Evolutionary conservation across 192 early-diverging fungal species (phyloP), one percentile per base, ranked within the genome.

Genomic region (Entomortierella parvispora): DNA sequence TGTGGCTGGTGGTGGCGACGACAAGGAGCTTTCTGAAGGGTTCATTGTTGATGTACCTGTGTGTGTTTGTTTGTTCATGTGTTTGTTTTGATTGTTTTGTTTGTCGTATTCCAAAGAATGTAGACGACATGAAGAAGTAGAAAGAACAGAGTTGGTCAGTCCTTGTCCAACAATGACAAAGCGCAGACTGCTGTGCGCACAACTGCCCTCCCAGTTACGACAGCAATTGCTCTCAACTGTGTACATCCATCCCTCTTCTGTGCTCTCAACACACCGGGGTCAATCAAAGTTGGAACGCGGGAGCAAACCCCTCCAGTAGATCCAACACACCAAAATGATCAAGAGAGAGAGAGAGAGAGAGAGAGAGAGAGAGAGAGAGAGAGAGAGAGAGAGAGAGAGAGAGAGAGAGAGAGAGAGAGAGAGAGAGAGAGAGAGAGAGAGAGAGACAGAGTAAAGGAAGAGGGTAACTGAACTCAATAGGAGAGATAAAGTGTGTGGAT

Each of bases 11-110:
- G 51, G 51, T 1, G 51, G 26, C n/a, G 51, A n/a, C n/a, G n/a
- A n/a, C n/a, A n/a, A n/a, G n/a, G n/a, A n/a, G n/a, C n/a, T 53
- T 18, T n/a, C 51, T 53, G 51, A 26, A 8, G 51, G 51, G 15
- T 53, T 29, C 10, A 29, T 53, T 26, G 51, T 53, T 31, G 28
- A 29, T 31, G 51, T n/a, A n/a, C n/a, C n/a, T n/a, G n/a, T n/a
- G 51, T 18, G 51, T 2, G 3, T n/a, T 17, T 53, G 51, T 53
- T 31, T 25, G 29, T 15, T 12, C 22, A 18, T 15, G 26, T 2
- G 51, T 22, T 31, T 52, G n/a, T n/a, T n/a, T n/a, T n/a, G n/a
- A n/a, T n/a, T n/a, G n/a, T n/a, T n/a, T n/a, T n/a, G n/a, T n/a
- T n/a, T n/a, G n/a, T n/a, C n/a, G n/a, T n/a, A n/a, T n/a, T n/a